Conservation (phyloP, 495 filamentous ascomycete species). For the Neurospora intermedia region DNA sequence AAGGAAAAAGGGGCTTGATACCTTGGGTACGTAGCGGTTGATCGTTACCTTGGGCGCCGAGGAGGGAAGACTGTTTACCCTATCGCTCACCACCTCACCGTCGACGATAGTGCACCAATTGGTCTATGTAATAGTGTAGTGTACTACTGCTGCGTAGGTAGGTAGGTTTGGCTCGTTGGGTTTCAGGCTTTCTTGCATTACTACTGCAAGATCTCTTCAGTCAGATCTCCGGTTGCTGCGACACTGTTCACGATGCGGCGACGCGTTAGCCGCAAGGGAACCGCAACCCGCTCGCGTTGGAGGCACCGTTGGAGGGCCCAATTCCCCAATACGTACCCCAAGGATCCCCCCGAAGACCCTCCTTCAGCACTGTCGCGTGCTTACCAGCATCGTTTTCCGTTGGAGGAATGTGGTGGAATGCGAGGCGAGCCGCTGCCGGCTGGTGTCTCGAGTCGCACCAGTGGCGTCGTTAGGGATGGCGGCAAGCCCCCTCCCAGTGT, state of each 20-base stretch:
- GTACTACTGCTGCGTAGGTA: neutral
- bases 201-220: neutral
- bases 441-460: slow-evolving; percentile 1
- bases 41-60: neutral
- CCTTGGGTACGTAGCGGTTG: neutral
- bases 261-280: neutral
- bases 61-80: neutral
- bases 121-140: neutral
- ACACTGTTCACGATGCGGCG: neutral
- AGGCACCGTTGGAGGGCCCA: neutral
- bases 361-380: neutral
- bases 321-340: neutral
- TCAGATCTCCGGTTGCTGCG: neutral
- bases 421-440: neutral
- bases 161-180: neutral
- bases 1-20: neutral
- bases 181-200: neutral
- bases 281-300: neutral
- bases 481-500: slow-evolving; percentile 18
- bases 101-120: neutral
- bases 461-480: slow-evolving; percentile 15
- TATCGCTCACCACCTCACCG: neutral
- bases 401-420: neutral
- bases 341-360: neutral
- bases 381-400: neutral